Conservation (phyloP, 1,284 basidiomycete species). For the Austroboletus novae-zelandiae region DNA sequence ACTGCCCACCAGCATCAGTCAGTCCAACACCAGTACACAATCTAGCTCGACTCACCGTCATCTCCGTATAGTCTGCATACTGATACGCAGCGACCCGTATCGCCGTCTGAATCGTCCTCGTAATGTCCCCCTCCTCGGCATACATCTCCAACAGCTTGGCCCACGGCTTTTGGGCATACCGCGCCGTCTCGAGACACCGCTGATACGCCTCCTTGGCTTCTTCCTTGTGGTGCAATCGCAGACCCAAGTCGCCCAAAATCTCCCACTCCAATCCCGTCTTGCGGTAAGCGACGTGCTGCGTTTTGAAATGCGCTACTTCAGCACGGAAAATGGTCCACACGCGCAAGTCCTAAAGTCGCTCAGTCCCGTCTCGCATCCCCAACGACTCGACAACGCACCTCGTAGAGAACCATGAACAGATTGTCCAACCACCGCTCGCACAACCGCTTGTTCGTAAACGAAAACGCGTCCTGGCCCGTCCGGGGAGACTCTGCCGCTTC, state of each 20-base stretch:
- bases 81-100: conserved; percentile 94
- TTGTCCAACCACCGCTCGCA: conserved; percentile 99
- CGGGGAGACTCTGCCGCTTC: conserved; percentile 39
- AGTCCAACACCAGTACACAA: background rate
- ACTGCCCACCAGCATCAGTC: conserved; percentile 43
- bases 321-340: conserved; percentile 99
- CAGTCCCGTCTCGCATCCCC: background rate
- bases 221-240: conserved; percentile 92
- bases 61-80: conserved; percentile 81
- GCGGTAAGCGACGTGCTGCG: conserved; percentile 93
- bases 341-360: conserved; percentile 72
- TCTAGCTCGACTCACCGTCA: conserved; percentile 55
- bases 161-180: conserved; percentile 92
- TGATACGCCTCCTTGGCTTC: conserved; percentile 98
- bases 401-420: conserved; percentile 97
- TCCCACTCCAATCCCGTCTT: conserved; percentile 99
- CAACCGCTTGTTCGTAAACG: conserved; percentile 94
- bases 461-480: conserved; percentile 63
- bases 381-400: conserved; percentile 49
- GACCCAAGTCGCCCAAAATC: conserved; percentile 92
- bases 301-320: conserved; percentile 98
- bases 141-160: conserved; percentile 92
- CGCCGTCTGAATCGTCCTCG: conserved; percentile 86
- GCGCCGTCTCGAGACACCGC: conserved; percentile 82
- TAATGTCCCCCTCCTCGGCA: conserved; percentile 90